Conservation (phyloP, 1,284 basidiomycete genomes). For the Apiotrichum brassicae region DNA sequence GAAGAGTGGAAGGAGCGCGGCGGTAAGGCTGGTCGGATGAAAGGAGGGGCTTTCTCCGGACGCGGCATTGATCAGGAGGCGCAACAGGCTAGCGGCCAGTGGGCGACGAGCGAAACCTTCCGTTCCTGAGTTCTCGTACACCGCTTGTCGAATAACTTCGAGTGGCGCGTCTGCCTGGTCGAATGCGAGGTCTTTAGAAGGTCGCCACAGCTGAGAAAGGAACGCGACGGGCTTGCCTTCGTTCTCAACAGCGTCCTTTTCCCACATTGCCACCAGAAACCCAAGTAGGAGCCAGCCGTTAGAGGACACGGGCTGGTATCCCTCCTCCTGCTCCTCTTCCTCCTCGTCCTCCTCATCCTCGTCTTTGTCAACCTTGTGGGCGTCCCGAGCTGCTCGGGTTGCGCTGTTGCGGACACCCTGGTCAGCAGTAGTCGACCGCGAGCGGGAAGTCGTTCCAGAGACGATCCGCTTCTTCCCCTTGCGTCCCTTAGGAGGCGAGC, state of each 20-base stretch:
- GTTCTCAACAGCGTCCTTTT: constrained; percentile 15
- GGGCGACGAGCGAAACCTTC: constrained; percentile 1
- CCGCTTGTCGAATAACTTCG: constrained; percentile 11
- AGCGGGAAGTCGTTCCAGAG: no score
- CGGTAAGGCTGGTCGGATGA: constrained; percentile 18
- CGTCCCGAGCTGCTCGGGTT: no score
- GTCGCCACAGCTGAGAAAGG: constrained; percentile 23
- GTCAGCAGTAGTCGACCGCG: no score
- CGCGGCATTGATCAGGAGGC: constrained; percentile 19
- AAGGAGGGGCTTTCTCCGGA: constrained; percentile 9
- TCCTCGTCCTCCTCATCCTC: no score
- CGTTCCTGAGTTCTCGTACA: neutral
- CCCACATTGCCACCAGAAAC: constrained; percentile 30
- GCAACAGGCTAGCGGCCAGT: constrained; percentile 8
- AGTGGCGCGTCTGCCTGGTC: constrained; percentile 21
- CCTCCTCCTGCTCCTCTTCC: constrained; percentile 22
- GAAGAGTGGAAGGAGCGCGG: constrained; percentile 18
- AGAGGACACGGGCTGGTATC: constrained; percentile 10
- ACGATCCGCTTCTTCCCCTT: neutral
- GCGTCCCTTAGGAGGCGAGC: neutral
- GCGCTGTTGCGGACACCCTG: no score
- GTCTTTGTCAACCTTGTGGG: no score
- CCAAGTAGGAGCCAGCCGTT: constrained; percentile 30
- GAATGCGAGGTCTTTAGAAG: constrained; percentile 14
- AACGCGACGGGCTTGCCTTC: constrained; percentile 9